phyloP scores from a whole-genome alignment of 257 asterid genomes.

The Capsicum rhomboideum region DNA sequence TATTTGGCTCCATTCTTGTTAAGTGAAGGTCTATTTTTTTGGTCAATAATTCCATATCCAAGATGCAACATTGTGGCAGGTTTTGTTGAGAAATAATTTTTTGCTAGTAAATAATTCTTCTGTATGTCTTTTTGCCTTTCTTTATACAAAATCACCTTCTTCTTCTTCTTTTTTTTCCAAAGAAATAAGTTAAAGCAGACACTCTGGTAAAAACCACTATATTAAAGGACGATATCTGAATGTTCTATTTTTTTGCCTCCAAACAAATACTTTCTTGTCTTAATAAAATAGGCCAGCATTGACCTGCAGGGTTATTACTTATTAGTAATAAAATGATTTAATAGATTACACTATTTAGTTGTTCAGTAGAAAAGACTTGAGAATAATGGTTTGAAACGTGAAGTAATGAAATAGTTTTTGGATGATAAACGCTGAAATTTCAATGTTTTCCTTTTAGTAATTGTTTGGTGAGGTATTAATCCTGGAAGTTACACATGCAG shows the following conservation, averaged over 20 bases:
- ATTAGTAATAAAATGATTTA: background rate
- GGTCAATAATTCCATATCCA: background rate
- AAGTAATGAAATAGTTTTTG: background rate
- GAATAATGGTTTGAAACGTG: background rate
- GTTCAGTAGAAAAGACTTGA: background rate
- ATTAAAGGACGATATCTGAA: background rate
- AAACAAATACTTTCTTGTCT: background rate
- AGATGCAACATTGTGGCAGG: background rate
- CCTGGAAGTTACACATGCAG: conserved; percentile 32
- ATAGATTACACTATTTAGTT: background rate
- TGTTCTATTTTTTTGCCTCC: background rate
- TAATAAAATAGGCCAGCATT: background rate
- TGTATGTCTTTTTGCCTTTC: background rate
- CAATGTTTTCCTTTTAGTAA: background rate
- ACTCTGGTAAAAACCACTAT: background rate
- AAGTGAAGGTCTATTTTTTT: background rate
- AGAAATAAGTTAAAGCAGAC: background rate
- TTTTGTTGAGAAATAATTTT: background rate
- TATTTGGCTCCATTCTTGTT: background rate
- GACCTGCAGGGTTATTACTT: background rate
- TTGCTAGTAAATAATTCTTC: background rate
- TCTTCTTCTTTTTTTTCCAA: background rate
- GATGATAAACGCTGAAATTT: conserved; percentile 1
- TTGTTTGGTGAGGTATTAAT: background rate
- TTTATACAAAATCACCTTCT: background rate